Evolutionary conservation across 805 yeast species (phyloP).

Genomic region (Ogataea chonburiensis): DNA sequence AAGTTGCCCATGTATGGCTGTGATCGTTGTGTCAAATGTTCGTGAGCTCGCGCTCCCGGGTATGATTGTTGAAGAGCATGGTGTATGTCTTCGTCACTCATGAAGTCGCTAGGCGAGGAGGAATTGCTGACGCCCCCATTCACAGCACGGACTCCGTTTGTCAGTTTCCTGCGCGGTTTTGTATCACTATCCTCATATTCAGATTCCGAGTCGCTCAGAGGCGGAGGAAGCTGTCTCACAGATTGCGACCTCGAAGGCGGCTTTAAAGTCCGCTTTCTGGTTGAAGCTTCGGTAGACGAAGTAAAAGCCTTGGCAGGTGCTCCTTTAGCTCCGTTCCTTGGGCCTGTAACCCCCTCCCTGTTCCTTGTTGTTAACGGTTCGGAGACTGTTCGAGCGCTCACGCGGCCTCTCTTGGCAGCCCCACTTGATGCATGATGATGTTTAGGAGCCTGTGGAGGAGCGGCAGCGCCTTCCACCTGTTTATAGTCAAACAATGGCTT

Average conservation of each 20-base stretch:
- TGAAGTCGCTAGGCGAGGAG: constrained; percentile 53
- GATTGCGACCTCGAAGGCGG: constrained; percentile 10
- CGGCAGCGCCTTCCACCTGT: constrained; percentile 46
- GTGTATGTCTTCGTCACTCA: constrained; percentile 52
- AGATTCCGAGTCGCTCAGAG: constrained; percentile 8
- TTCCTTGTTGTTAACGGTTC: constrained; percentile 12
- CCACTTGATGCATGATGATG: constrained; percentile 63
- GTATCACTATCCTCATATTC: constrained; percentile 13
- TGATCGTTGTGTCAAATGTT: constrained; percentile 2
- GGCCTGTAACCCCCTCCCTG: constrained; percentile 4
- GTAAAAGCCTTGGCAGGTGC: constrained; percentile 3
- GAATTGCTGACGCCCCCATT: constrained; percentile 25
- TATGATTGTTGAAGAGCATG: constrained; percentile 36
- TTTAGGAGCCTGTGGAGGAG: constrained; percentile 63
- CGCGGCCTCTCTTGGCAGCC: constrained; percentile 32
- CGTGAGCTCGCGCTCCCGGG: constrained; percentile 3
- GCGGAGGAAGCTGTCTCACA: background rate
- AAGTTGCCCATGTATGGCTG: constrained; percentile 4
- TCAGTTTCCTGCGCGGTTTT: constrained; percentile 1
- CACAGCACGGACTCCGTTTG: background rate
- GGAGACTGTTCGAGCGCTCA: constrained; percentile 18
- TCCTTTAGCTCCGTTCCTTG: constrained; percentile 3
- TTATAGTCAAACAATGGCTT: constrained; percentile 64
- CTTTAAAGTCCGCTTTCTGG: constrained; percentile 8
- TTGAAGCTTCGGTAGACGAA: constrained; percentile 6